These are phyloP conservation scores for Seminavis robusta DNA, from an alignment of 108 stramenopile species.

Conservation along the genomic window DNA sequence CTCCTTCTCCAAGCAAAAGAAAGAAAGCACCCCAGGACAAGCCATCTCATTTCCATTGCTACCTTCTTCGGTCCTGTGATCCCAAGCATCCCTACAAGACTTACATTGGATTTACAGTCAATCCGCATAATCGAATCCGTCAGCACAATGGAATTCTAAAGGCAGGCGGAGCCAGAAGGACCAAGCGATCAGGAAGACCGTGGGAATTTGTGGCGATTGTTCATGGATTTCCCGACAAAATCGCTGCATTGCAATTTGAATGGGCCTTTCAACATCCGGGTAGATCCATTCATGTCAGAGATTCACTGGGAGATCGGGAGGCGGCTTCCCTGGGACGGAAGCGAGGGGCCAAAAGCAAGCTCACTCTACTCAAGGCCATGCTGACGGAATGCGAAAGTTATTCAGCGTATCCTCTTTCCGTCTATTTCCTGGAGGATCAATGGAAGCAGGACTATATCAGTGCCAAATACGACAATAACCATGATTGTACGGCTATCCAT, in stretches of 20 bases:
- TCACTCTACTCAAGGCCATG: slow-evolving; percentile 36
- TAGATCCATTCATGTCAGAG: slow-evolving; percentile 46
- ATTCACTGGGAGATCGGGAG: slow-evolving; percentile 35
- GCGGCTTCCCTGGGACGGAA: slow-evolving; percentile 40
- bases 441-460: no score
- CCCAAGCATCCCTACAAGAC: slow-evolving; percentile 44
- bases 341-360: slow-evolving; percentile 30
- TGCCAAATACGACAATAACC: no score
- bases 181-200: slow-evolving; percentile 59
- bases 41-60: slow-evolving; percentile 59
- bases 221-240: slow-evolving; percentile 59
- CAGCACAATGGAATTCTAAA: slow-evolving; percentile 79
- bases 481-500: no score
- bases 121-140: slow-evolving; percentile 57
- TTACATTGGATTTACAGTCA: slow-evolving; percentile 57
- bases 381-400: slow-evolving; percentile 26
- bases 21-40: no score
- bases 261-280: slow-evolving; percentile 81
- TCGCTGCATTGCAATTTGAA: slow-evolving; percentile 72
- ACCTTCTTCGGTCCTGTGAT: slow-evolving; percentile 42
- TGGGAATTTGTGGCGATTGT: slow-evolving; percentile 62
- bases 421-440: slow-evolving; percentile 31
- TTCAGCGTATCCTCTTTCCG: slow-evolving; percentile 8
- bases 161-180: slow-evolving; percentile 60
- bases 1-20: no score